phyloP scores from a whole-genome alignment of 768 basidiomycete species.

The Boletus pseudo-olivaceus region DNA sequence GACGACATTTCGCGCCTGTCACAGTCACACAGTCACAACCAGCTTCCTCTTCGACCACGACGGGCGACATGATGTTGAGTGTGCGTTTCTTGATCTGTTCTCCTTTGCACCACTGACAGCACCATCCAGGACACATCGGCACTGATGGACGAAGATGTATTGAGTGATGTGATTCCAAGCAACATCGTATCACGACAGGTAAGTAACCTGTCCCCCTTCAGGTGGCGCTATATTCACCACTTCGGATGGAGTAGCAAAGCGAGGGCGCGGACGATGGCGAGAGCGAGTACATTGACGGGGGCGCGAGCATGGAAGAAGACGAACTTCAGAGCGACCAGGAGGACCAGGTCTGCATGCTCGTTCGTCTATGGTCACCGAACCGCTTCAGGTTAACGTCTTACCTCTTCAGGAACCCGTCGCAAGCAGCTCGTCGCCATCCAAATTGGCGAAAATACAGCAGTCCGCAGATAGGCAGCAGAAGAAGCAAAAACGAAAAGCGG shows the following conservation, averaged over 20 bases:
- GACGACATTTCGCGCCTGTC: conserved; percentile 21
- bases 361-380: not conserved
- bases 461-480: conserved; percentile 40
- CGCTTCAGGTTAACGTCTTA: not conserved
- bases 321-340: conserved; percentile 57
- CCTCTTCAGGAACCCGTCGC: conserved; percentile 18
- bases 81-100: conserved; percentile 14
- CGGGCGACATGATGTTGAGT: conserved; percentile 19
- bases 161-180: conserved; percentile 88
- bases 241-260: conserved; percentile 46
- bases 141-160: conserved; percentile 67
- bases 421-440: conserved; percentile 28
- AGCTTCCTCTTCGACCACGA: conserved; percentile 22
- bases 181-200: conserved; percentile 90
- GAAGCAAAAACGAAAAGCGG: conserved; percentile 58
- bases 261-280: conserved; percentile 67
- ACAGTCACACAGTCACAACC: conserved; percentile 17
- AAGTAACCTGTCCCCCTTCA: conserved; percentile 16
- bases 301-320: conserved; percentile 55
- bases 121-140: conserved; percentile 10
- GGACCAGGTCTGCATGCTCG: conserved; percentile 28
- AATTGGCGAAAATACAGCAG: conserved; percentile 36
- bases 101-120: not conserved
- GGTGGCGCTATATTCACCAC: conserved; percentile 6
- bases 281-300: conserved; percentile 63